Evolutionary conservation across 1,284 basidiomycete genomes (phyloP).

Genomic region (Apiotrichum brassicae): DNA sequence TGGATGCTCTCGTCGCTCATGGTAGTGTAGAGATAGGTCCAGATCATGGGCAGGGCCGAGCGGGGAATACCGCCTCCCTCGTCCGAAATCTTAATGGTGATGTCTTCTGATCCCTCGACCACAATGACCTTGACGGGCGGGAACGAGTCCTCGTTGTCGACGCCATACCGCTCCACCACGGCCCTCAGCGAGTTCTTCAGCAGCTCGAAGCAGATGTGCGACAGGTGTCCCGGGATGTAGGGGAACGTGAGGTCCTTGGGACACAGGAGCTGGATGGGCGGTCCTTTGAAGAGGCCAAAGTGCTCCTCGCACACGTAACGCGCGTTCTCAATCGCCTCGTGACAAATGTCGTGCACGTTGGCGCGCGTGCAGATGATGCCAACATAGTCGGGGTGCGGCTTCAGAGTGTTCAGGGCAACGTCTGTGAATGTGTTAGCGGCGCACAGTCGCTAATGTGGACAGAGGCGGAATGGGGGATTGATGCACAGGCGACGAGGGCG

Average conservation of each 20-base stretch:
- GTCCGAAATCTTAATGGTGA: conserved; percentile 96
- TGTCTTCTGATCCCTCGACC: conserved; percentile 86
- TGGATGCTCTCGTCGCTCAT: conserved; percentile 85
- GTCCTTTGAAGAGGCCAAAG: conserved; percentile 88
- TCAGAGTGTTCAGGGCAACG: conserved; percentile 82
- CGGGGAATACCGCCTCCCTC: conserved; percentile 95
- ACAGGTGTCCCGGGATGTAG: conserved; percentile 92
- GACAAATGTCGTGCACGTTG: conserved; percentile 93
- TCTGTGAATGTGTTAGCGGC: too few relatives aligned
- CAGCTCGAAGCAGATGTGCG: conserved; percentile 95
- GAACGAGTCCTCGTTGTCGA: conserved; percentile 70
- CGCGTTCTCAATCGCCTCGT: conserved; percentile 95
- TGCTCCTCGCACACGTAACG: conserved; percentile 98
- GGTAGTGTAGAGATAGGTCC: conserved; percentile 97
- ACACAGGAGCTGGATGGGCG: conserved; percentile 94
- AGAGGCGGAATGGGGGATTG: too few relatives aligned
- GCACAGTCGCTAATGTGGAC: too few relatives aligned
- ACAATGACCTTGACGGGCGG: conserved; percentile 97
- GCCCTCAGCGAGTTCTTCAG: conserved; percentile 97
- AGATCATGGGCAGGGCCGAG: conserved; percentile 88
- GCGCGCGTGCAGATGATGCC: conserved; percentile 97
- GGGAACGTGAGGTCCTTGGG: conserved; percentile 80
- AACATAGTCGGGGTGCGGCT: conserved; percentile 84
- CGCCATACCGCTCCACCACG: conserved; percentile 80
- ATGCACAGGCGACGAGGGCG: neutral